Percentiles rank a stretch among this genome's conserved stretches.
Evolutionary conservation across 1,284 basidiomycete species (phyloP).

Genomic region (Leccinum griseonigrum): DNA sequence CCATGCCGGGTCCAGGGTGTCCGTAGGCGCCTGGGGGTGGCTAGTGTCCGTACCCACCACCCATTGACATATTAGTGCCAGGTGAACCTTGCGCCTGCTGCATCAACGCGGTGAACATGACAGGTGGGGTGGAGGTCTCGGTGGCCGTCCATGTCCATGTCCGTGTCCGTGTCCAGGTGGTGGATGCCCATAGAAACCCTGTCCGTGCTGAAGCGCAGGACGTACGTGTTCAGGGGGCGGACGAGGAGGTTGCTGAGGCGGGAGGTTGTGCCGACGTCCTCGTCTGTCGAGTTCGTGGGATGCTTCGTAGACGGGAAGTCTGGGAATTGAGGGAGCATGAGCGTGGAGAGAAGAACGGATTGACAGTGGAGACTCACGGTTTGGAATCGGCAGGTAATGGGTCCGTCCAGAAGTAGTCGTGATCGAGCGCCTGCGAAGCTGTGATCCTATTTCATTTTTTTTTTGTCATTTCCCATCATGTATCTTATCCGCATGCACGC

Average conservation of each 20-base stretch:
- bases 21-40: conserved; percentile 15
- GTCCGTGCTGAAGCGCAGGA: conserved; percentile 30
- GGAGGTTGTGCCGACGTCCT: conserved; percentile 48
- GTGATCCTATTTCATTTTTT: conserved; percentile 67
- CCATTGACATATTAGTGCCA: conserved; percentile 1
- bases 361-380: conserved; percentile 48
- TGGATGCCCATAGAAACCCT: conserved; percentile 26
- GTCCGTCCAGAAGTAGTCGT: conserved; percentile 92
- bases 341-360: not conserved
- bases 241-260: conserved; percentile 16
- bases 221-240: conserved; percentile 29
- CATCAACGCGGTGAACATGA: conserved; percentile 30
- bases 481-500: not conserved
- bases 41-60: conserved; percentile 14
- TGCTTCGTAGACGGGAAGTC: conserved; percentile 77
- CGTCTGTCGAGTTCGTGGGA: conserved; percentile 86
- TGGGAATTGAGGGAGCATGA: conserved; percentile 28
- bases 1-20: conserved; percentile 8
- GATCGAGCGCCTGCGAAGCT: conserved; percentile 82
- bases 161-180: conserved; percentile 17
- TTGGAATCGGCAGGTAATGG: conserved; percentile 83
- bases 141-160: conserved; percentile 15
- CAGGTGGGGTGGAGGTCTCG: conserved; percentile 25
- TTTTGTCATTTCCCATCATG: not conserved
- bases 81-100: conserved; percentile 24